Evolutionary conservation across 2,329 filamentous ascomycete genomes (phyloP), one percentile per base, ranked within the genome.

Genomic region (Neonectria neomacrospora): DNA sequence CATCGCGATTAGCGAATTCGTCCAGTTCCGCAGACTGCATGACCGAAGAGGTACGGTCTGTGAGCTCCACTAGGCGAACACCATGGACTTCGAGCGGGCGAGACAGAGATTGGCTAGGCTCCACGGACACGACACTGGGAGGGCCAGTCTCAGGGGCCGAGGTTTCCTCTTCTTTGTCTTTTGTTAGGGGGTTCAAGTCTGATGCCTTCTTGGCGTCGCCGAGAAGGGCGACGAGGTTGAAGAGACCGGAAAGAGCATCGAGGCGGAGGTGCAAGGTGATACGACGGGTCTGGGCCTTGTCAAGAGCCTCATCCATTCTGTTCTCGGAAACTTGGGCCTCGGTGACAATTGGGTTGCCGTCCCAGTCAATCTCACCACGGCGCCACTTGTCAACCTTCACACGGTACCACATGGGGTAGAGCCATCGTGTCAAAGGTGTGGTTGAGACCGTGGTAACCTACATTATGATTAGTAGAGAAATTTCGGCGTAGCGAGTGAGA

Each of bases 1-100:
- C 93, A 72, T 98, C 95, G 71, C 87, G 85, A 7, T 86, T 83
- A 26, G 87, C 86, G 64, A 89, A 86, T 52, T 96, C 92, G 41
- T 94, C 91, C 3, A 90, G 85, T 73, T 96, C 93, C 0, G 93
- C 90, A 11, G 97, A 93, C 71, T 93, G 91, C 95, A 98, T 98
- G 71, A 97, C 95, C 18, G 94, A 94, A 1, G 95, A 97, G 44
- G 93, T 91, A 85, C 95, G 93, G 71, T 97, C 94, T 0, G 93
- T 96, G 12, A 98, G 86, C 74, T 96, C 92, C 52, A 96, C 80
- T 16, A 98, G 85, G 14, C 94, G 91, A n/a, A 97, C 80, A 32
- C 94, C 95, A 71, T 97, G 93, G 0, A 73, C 71, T 54, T 73
- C 67, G 16, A 73, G 70, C 9, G 71, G 69, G 11, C 69, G 69